A percentile compares a stretch with the other conserved stretches of the same genome.
Evolutionary conservation across 2,329 filamentous ascomycete genomes (phyloP).

Genomic region (Myriangium duriaei): DNA sequence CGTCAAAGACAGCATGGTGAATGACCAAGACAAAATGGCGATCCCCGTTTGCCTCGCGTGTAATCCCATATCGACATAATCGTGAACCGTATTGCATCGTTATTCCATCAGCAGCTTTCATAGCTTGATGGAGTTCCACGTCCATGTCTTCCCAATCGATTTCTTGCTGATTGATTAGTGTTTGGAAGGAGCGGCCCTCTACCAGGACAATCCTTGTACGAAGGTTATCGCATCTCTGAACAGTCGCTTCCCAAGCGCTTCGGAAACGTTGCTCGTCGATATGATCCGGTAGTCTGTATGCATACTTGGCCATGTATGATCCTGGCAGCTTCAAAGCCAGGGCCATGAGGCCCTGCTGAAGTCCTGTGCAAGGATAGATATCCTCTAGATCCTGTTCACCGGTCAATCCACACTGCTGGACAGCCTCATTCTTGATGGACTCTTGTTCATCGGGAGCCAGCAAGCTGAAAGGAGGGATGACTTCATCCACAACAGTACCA

Average conservation of each 20-base stretch:
- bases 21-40: slow-evolving; percentile 19
- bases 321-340: slow-evolving; percentile 42
- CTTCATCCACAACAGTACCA: slow-evolving; percentile 20
- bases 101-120: slow-evolving; percentile 22
- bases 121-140: slow-evolving; percentile 20
- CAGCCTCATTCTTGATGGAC: slow-evolving; percentile 20
- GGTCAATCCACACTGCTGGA: slow-evolving; percentile 10
- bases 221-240: slow-evolving; percentile 21
- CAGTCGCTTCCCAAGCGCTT: slow-evolving; percentile 20
- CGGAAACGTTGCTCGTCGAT: slow-evolving; percentile 23
- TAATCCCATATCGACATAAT: slow-evolving; percentile 27
- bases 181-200: slow-evolving; percentile 9
- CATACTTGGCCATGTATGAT: slow-evolving; percentile 28
- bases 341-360: slow-evolving; percentile 79
- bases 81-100: slow-evolving; percentile 28
- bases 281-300: slow-evolving; percentile 20
- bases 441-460: slow-evolving; percentile 15
- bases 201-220: slow-evolving; percentile 21
- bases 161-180: slow-evolving; percentile 18
- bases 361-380: slow-evolving; percentile 68
- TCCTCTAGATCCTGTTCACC: slow-evolving; percentile 47
- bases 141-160: slow-evolving; percentile 21
- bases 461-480: background rate
- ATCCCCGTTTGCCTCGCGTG: slow-evolving; percentile 12
- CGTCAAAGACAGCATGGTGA: slow-evolving; percentile 22